Evolutionary conservation across 2,329 filamentous ascomycete species (phyloP).

Genomic region (Pyrenophora graminea): DNA sequence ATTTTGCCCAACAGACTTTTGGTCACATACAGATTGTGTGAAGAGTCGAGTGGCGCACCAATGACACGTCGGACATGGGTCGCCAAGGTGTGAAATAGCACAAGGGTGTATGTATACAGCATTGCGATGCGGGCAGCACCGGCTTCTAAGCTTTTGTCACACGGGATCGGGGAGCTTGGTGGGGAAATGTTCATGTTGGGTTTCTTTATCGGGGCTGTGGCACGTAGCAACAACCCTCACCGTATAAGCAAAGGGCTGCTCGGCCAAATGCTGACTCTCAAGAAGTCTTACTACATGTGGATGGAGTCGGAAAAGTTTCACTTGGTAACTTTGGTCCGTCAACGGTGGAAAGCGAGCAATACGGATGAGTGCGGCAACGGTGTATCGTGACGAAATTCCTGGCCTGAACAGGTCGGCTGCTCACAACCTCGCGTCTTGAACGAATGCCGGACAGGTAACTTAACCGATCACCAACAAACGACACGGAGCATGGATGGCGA

Average conservation of each 20-base stretch:
- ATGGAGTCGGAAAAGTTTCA: too few relatives aligned
- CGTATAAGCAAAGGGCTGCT: too few relatives aligned
- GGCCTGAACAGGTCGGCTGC: neutral
- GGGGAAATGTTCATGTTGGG: too few relatives aligned
- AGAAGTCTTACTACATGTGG: too few relatives aligned
- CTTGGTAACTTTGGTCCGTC: neutral
- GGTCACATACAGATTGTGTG: neutral
- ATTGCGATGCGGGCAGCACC: neutral
- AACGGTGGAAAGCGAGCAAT: neutral
- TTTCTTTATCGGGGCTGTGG: too few relatives aligned
- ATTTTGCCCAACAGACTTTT: slow-evolving; percentile 1
- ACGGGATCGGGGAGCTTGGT: neutral
- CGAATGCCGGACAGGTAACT: neutral
- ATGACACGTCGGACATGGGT: neutral
- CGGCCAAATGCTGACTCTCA: too few relatives aligned
- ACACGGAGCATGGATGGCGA: neutral
- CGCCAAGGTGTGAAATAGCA: neutral
- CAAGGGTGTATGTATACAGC: neutral
- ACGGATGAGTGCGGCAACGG: too few relatives aligned
- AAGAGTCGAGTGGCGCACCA: neutral
- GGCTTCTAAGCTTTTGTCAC: neutral
- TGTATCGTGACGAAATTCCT: neutral
- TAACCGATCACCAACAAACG: slow-evolving; percentile 4
- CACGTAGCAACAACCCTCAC: too few relatives aligned
- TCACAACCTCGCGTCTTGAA: neutral